These are phyloP conservation scores for Saraca asoca DNA, from an alignment of 331 rosid genomes.

Conservation along the genomic window DNA sequence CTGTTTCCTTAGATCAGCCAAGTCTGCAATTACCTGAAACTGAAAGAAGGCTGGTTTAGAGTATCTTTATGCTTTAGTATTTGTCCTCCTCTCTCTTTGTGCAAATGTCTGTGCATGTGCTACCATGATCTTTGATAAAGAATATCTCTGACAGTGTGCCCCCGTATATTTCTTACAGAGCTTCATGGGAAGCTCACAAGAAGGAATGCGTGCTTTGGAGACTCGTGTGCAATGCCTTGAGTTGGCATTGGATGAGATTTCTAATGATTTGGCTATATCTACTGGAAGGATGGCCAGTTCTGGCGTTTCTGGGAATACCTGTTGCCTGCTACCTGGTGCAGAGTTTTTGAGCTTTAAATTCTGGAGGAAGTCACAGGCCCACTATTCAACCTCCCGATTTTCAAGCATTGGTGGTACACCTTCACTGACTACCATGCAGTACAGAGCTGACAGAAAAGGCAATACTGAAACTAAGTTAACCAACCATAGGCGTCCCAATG, in stretches of 20 bases:
- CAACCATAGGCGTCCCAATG: slow-evolving; percentile 50
- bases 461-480: slow-evolving; percentile 41
- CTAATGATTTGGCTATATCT: slow-evolving; percentile 88
- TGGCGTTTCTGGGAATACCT: slow-evolving; percentile 46
- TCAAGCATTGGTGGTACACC: slow-evolving; percentile 49
- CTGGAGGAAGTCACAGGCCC: slow-evolving; percentile 75
- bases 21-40: slow-evolving; percentile 3
- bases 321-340: slow-evolving; percentile 83
- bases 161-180: slow-evolving; percentile 36
- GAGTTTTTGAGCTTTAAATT: slow-evolving; percentile 83
- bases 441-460: slow-evolving; percentile 43
- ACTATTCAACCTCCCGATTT: slow-evolving; percentile 47
- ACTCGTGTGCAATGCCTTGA: slow-evolving; percentile 96
- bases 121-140: slow-evolving; percentile 27
- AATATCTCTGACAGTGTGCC: slow-evolving; percentile 31
- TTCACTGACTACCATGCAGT: slow-evolving; percentile 47
- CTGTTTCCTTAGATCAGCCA: neutral
- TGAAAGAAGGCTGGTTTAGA: slow-evolving; percentile 10
- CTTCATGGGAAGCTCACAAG: slow-evolving; percentile 96
- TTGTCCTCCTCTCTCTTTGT: neutral
- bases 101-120: slow-evolving; percentile 11
- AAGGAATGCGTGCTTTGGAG: slow-evolving; percentile 89
- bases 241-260: slow-evolving; percentile 89
- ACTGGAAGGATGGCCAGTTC: slow-evolving; percentile 79
- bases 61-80: slow-evolving; percentile 13